Percentiles rank a stretch among this genome's conserved stretches.
These are phyloP conservation scores for Prunus davidiana DNA, from an alignment of 306 rosid species.

Conservation along the genomic window DNA sequence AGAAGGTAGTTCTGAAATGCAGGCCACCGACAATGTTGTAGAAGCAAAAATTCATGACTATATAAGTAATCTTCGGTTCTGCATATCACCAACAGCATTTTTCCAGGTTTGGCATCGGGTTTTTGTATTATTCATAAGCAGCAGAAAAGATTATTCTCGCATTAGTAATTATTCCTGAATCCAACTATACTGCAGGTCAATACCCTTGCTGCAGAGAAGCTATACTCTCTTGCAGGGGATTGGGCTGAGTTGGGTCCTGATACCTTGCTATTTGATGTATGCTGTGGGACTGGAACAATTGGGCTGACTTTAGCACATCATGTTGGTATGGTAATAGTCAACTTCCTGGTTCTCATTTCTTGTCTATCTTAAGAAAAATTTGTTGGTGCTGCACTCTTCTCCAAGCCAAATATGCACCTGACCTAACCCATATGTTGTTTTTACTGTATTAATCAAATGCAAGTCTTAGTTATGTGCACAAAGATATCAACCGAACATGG, in stretches of 20 bases:
- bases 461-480: no score
- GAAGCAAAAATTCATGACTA: slow-evolving; percentile 81
- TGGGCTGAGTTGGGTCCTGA: slow-evolving; percentile 93
- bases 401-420: no score
- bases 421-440: no score
- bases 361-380: background rate
- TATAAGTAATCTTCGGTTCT: slow-evolving; percentile 70
- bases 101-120: slow-evolving; percentile 61
- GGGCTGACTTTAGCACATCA: slow-evolving; percentile 94
- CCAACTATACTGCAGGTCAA: slow-evolving; percentile 62
- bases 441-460: no score
- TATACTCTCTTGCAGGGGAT: slow-evolving; percentile 94
- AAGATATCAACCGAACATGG: no score
- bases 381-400: no score
- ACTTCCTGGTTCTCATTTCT: slow-evolving; percentile 8
- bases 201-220: slow-evolving; percentile 93
- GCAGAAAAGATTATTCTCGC: slow-evolving; percentile 2
- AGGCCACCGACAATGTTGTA: slow-evolving; percentile 25
- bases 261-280: slow-evolving; percentile 86
- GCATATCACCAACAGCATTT: slow-evolving; percentile 95
- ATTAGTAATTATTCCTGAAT: slow-evolving; percentile 7
- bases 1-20: slow-evolving; percentile 35
- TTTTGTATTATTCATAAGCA: slow-evolving; percentile 14
- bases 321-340: slow-evolving; percentile 94
- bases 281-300: slow-evolving; percentile 98